A percentile compares a stretch with the other conserved stretches of the same genome.
phyloP scores from a whole-genome alignment of 345 rosid species.

The Chamaenerion angustifolium region DNA sequence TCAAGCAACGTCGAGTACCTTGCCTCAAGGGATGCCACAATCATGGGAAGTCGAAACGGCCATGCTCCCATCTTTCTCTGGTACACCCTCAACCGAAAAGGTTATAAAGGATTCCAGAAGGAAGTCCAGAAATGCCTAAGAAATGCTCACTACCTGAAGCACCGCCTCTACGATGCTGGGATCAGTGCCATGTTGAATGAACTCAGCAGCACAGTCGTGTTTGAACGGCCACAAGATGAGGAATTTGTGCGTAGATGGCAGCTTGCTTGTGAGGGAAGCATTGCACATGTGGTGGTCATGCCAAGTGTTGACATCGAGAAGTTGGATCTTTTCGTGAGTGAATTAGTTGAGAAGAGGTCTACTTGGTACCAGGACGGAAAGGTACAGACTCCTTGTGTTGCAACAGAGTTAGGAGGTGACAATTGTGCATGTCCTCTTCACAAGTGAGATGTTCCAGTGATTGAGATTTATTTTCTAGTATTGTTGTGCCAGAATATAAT shows the following conservation, averaged over 20 bases:
- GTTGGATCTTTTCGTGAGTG: constrained; percentile 60
- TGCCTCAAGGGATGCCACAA: constrained; percentile 95
- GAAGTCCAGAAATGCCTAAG: constrained; percentile 92
- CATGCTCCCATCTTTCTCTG: constrained; percentile 96
- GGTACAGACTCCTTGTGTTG: constrained; percentile 47
- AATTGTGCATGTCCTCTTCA: constrained; percentile 62
- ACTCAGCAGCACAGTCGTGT: constrained; percentile 90
- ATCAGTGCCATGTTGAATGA: constrained; percentile 88
- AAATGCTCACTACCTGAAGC: constrained; percentile 85
- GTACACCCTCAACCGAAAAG: constrained; percentile 84
- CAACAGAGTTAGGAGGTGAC: constrained; percentile 42
- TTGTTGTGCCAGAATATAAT: no score
- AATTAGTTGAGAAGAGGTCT: constrained; percentile 37
- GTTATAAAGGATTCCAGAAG: constrained; percentile 88
- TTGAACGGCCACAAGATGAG: constrained; percentile 93
- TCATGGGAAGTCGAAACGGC: constrained; percentile 98
- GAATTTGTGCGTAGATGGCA: constrained; percentile 94
- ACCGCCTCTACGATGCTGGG: constrained; percentile 43
- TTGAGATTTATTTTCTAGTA: no score
- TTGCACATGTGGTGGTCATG: constrained; percentile 92
- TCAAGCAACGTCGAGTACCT: constrained; percentile 89
- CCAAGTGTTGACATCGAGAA: constrained; percentile 72
- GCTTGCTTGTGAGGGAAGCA: constrained; percentile 84
- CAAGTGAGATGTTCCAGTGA: constrained; percentile 16
- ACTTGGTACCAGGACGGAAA: constrained; percentile 47